A percentile compares a stretch with the other conserved stretches of the same genome.
These are phyloP conservation scores for Monosporascus sp. DNA, from an alignment of 2,329 filamentous ascomycete species.

Conservation along the genomic window DNA sequence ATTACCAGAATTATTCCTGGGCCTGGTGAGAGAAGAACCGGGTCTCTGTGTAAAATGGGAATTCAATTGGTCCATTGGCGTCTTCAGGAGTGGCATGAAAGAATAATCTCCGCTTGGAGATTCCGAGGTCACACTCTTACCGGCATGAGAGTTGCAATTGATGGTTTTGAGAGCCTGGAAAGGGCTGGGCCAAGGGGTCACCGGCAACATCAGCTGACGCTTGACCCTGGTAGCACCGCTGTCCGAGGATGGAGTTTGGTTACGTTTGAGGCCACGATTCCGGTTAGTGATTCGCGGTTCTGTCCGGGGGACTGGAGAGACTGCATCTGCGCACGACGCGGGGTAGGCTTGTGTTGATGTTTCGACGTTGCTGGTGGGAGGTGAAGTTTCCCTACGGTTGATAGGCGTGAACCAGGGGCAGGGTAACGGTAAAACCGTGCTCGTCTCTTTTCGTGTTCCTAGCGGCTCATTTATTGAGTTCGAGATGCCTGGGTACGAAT, in stretches of 20 bases:
- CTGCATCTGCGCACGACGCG: not conserved
- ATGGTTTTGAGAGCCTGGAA: constrained; percentile 16
- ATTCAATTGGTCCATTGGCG: constrained; percentile 12
- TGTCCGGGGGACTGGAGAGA: not conserved
- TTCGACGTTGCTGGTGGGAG: not conserved
- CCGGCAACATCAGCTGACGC: constrained; percentile 4
- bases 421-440: not conserved
- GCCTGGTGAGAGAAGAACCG: not conserved
- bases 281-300: no score
- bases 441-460: no score
- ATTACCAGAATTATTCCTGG: not conserved
- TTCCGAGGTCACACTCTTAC: not conserved
- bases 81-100: not conserved
- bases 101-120: not conserved
- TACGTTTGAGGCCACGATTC: not conserved
- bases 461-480: no score
- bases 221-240: constrained; percentile 2
- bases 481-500: no score
- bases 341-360: not conserved
- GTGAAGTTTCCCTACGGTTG: not conserved
- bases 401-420: constrained; percentile 1
- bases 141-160: constrained; percentile 5
- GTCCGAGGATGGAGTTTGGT: not conserved
- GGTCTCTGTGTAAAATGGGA: constrained; percentile 5
- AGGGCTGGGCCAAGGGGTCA: constrained; percentile 6